Conservation (phyloP, 2,329 filamentous ascomycete genomes). For the Paraconiothyrium sp. region DNA sequence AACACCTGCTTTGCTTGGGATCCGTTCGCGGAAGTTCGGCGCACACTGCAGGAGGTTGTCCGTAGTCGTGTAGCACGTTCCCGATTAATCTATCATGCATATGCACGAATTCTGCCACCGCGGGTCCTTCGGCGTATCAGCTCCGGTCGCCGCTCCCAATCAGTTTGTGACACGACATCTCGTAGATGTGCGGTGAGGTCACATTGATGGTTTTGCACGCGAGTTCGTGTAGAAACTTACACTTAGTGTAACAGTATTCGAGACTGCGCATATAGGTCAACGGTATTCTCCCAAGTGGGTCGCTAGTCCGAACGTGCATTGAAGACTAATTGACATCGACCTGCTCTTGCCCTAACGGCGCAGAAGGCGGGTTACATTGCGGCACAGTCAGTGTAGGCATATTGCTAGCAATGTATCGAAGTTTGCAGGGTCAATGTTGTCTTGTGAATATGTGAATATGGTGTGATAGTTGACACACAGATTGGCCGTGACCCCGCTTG, state of each 20-base stretch:
- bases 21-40: neutral
- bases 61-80: conserved; percentile 1
- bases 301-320: neutral
- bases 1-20: neutral
- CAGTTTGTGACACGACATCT: conserved; percentile 7
- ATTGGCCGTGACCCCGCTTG: neutral
- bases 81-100: neutral
- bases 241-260: neutral
- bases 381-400: neutral
- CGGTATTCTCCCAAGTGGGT: neutral
- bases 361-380: neutral
- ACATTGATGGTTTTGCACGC: neutral
- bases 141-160: neutral
- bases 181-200: neutral
- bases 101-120: neutral
- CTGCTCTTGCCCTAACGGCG: neutral
- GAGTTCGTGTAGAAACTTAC: neutral
- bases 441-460: neutral
- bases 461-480: neutral
- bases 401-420: neutral
- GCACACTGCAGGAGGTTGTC: neutral
- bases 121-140: conserved; percentile 1
- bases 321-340: neutral
- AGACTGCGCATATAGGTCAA: neutral
- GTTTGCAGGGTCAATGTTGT: neutral